Base-by-base conservation (phyloP, 73 alveolate genomes). In the Paramecium bursaria region DNA sequence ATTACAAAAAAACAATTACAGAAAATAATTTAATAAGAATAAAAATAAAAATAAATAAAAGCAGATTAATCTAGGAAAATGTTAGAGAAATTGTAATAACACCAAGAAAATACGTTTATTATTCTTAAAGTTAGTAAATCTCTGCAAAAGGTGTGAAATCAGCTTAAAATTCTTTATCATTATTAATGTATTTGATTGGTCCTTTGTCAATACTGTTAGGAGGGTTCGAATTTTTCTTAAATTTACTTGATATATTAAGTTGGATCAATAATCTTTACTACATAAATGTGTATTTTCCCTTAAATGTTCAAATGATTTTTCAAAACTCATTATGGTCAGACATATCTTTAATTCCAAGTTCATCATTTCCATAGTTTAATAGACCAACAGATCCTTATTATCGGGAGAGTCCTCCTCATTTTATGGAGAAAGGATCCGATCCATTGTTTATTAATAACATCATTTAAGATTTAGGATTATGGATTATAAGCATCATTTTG, bases 221-320 rank as follows among this genome's bases (percentile, higher is more conserved):
- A 15, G 82, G 82, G 21, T 67, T 67, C 21, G 22, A 31, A 21
- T 67, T 67, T 42, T 67, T 67, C 23, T 67, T 67, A 39, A 67
- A 57, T 39, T 39, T 67, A 2, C 50, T 67, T 4, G 82, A 67
- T 11, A 67, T 67, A 0, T 39, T 67, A 21, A 57, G 60, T 21
- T 67, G 82, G 82, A 10, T 67, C 2, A 67, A 67, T 39, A 67
- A 31, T 35, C 44, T 67, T 23, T 67, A 67, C 44, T 67, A 67
- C 44, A 21, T 67, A 4, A 67, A 67, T 42, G 82, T 67, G 0
- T 25, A 25, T 42, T 67, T 39, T 67, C 82, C 82, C 15, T 39
- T 57, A n/a, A 67, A 67, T 67, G 82, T 67, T 67, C 33, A 67
- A 39, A 67, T 67, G 4, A 39, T 67, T 25, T 67, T 67, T 67